Evolutionary conservation across 2,329 filamentous ascomycete species (phyloP), one percentile per base, ranked within the genome.

Genomic region (Diaporthe sp.): DNA sequence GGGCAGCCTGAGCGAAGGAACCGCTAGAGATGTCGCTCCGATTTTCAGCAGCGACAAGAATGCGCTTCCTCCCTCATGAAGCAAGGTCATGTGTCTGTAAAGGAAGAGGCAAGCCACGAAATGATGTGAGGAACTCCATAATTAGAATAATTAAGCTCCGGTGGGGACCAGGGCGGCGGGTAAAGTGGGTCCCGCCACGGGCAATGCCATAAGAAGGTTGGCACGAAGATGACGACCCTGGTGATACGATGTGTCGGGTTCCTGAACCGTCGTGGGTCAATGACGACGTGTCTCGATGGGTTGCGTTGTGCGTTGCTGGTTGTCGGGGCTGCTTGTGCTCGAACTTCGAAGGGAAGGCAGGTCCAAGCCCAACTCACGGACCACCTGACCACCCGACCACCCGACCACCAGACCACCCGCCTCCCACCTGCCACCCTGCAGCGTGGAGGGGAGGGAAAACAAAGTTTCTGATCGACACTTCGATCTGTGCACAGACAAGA

Each of bases 111-210:
- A 71, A 51, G 59, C 50, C 71, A 55, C 59, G 7, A 32, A 30
- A 59, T 53, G 37, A 63, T 22, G 27, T 56, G 37, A 42, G 51
- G 27, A 70, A 27, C 10, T 27, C 63, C 71, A 73, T 32, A 63
- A 51, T 70, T 47, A 55, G 71, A 63, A 71, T 32, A 37, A 50
- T 53, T 50, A 63, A 68, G 44, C 63, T 66, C 63, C 42, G 27
- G 13, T 51, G 30, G 30, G 42, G n/a, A 53, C 39, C n/a, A 22
- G 12, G 4, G 27, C 63, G 32, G 32, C 44, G 44, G 42, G 27
- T 25, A 3, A 17, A 10, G 63, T 53, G 63, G 63, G 47, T 53
- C 63, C 63, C 63, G 63, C 15, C 32, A 25, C 30, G 5, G 22
- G 47, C 44, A 19, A 53, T 53, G 63, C 47, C 63, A 39, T 19